A percentile compares a stretch with the other conserved stretches of the same genome.
Evolutionary conservation across 2,329 filamentous ascomycete species (phyloP).

Genomic region (Claviceps sp.): DNA sequence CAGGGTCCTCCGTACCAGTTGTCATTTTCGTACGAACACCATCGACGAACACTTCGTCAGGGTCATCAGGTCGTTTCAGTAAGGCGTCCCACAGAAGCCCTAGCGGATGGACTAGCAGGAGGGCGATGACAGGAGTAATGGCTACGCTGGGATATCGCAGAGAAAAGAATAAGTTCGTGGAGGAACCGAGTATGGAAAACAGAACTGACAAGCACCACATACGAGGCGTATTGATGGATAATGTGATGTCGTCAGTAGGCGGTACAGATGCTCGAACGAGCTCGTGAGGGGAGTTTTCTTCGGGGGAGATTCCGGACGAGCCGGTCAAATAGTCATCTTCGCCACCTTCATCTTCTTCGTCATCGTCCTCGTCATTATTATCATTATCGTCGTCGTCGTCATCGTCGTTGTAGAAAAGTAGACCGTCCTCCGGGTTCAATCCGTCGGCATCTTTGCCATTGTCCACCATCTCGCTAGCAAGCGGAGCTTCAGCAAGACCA

Average conservation of each 20-base stretch:
- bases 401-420: conserved; percentile 19
- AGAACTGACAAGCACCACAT: conserved; percentile 77
- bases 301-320: conserved; percentile 35
- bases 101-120: conserved; percentile 72
- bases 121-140: conserved; percentile 77
- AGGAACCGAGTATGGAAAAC: conserved; percentile 69
- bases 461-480: conserved; percentile 31
- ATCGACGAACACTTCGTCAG: conserved; percentile 33
- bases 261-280: conserved; percentile 71
- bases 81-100: conserved; percentile 66
- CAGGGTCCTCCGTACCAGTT: conserved; percentile 9
- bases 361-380: conserved; percentile 8
- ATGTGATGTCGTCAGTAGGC: conserved; percentile 56
- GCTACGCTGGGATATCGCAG: conserved; percentile 81
- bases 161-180: conserved; percentile 79
- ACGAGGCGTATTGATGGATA: conserved; percentile 79
- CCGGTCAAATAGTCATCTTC: conserved; percentile 26
- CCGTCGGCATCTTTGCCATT: conserved; percentile 26
- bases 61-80: conserved; percentile 48
- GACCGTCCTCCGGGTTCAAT: conserved; percentile 21
- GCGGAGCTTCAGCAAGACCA: conserved; percentile 33
- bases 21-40: conserved; percentile 26
- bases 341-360: conserved; percentile 24
- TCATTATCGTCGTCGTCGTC: conserved; percentile 17
- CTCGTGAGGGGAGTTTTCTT: conserved; percentile 62